These are phyloP conservation scores for Phytophthora sp. DNA, from an alignment of 352 stramenopile species.

Conservation along the genomic window DNA sequence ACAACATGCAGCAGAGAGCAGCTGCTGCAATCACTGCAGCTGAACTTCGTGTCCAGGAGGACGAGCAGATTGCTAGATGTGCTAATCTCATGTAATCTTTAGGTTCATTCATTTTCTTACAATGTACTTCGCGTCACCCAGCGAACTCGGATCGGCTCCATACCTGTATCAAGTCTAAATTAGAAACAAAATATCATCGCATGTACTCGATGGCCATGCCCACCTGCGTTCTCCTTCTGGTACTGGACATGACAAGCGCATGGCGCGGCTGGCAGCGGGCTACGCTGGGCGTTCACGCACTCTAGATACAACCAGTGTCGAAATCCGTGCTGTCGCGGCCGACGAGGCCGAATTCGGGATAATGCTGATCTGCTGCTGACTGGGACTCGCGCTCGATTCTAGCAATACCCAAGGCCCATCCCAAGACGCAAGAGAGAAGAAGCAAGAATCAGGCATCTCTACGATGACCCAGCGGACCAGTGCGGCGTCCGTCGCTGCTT, in stretches of 20 bases:
- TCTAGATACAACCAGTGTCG: conserved; percentile 47
- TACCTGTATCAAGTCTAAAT: conserved; percentile 39
- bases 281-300: conserved; percentile 4
- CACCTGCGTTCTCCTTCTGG: conserved; percentile 36
- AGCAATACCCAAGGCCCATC: conserved; percentile 27
- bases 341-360: conserved; percentile 34
- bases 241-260: conserved; percentile 27
- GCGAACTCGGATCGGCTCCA: conserved; percentile 32
- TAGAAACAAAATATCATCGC: conserved; percentile 35
- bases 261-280: background rate
- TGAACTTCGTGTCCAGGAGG: background rate
- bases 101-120: conserved; percentile 48
- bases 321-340: conserved; percentile 45
- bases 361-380: conserved; percentile 32
- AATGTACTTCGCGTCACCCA: conserved; percentile 36
- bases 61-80: conserved; percentile 7
- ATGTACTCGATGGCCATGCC: conserved; percentile 16
- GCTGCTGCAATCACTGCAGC: conserved; percentile 9
- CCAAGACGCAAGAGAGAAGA: conserved; percentile 34
- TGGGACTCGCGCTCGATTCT: conserved; percentile 34
- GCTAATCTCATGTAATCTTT: conserved; percentile 41
- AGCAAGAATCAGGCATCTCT: conserved; percentile 32
- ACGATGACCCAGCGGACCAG: conserved; percentile 25
- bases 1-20: background rate
- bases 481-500: conserved; percentile 25